Evolutionary conservation across 495 filamentous ascomycete species (phyloP).

Genomic region (Entonaema liquescens): DNA sequence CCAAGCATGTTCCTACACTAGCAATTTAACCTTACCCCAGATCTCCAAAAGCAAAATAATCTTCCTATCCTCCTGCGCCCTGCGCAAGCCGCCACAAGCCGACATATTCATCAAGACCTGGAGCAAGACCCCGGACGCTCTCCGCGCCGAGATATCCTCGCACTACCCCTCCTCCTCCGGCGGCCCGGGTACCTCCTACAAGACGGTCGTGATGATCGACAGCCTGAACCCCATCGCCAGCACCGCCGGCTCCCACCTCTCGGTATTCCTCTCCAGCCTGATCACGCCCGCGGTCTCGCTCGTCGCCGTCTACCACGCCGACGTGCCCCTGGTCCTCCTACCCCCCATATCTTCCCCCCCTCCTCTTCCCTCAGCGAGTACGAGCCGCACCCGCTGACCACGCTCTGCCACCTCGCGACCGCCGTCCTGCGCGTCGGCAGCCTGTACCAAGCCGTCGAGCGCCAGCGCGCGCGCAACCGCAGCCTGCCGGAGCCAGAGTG

Average conservation of each 20-base stretch:
- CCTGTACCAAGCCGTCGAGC: slow-evolving; percentile 73
- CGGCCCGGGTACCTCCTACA: slow-evolving; percentile 48
- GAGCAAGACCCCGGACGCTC: slow-evolving; percentile 60
- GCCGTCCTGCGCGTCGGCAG: slow-evolving; percentile 59
- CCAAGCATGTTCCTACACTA: background rate
- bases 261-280: slow-evolving; percentile 63
- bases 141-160: slow-evolving; percentile 66
- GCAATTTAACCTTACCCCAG: slow-evolving; percentile 40
- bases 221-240: slow-evolving; percentile 63
- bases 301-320: slow-evolving; percentile 72
- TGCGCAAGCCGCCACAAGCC: slow-evolving; percentile 61
- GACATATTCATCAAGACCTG: slow-evolving; percentile 72
- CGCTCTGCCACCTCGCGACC: slow-evolving; percentile 60
- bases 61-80: slow-evolving; percentile 80
- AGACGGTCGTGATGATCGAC: slow-evolving; percentile 70
- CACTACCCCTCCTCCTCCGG: slow-evolving; percentile 54
- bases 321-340: slow-evolving; percentile 61
- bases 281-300: slow-evolving; percentile 64
- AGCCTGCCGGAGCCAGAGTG: slow-evolving; percentile 76
- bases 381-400: slow-evolving; percentile 72
- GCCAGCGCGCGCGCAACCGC: slow-evolving; percentile 72
- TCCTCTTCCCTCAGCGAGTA: slow-evolving; percentile 58
- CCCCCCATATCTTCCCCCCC: no score
- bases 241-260: slow-evolving; percentile 52
- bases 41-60: slow-evolving; percentile 65